Evolutionary conservation across 768 basidiomycete genomes (phyloP).

Genomic region (Tremella yokohamensis): DNA sequence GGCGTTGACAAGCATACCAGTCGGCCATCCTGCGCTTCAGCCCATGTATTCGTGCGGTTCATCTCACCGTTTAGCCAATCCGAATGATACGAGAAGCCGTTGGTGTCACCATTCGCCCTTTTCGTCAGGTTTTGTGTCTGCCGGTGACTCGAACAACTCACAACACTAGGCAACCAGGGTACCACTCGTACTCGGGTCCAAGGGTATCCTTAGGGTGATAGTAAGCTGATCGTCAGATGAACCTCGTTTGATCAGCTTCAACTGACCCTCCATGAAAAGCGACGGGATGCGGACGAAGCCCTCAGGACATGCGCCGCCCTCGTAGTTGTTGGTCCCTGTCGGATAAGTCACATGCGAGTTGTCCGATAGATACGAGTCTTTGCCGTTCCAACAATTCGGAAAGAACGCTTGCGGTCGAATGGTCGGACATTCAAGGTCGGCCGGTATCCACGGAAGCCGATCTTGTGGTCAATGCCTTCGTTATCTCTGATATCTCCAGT

Average conservation of each 20-base stretch:
- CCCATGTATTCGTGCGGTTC: not conserved
- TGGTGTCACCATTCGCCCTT: slow-evolving; percentile 30
- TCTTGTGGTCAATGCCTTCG: slow-evolving; percentile 11
- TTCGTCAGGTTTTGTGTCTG: no score
- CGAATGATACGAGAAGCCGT: slow-evolving; percentile 27
- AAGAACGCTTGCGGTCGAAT: slow-evolving; percentile 19
- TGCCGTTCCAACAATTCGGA: slow-evolving; percentile 36
- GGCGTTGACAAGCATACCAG: slow-evolving; percentile 26
- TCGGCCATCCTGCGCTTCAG: slow-evolving; percentile 18
- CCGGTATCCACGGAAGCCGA: slow-evolving; percentile 6
- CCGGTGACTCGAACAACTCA: no score
- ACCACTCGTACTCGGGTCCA: slow-evolving; percentile 35
- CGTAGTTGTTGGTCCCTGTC: slow-evolving; percentile 9
- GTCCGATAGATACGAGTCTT: slow-evolving; percentile 23
- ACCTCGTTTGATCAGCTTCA: not conserved
- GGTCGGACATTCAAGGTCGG: slow-evolving; percentile 7
- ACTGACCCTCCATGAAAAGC: slow-evolving; percentile 34
- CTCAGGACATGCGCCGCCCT: slow-evolving; percentile 24
- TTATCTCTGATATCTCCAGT: not conserved
- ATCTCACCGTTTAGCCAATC: slow-evolving; percentile 32
- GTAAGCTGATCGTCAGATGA: slow-evolving; percentile 13
- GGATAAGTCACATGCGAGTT: slow-evolving; percentile 36
- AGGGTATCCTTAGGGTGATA: slow-evolving; percentile 18
- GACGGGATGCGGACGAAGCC: slow-evolving; percentile 26
- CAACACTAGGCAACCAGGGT: slow-evolving; percentile 36